Conservation (phyloP, 768 basidiomycete species). For the Hortiboletus flavorubellus region DNA sequence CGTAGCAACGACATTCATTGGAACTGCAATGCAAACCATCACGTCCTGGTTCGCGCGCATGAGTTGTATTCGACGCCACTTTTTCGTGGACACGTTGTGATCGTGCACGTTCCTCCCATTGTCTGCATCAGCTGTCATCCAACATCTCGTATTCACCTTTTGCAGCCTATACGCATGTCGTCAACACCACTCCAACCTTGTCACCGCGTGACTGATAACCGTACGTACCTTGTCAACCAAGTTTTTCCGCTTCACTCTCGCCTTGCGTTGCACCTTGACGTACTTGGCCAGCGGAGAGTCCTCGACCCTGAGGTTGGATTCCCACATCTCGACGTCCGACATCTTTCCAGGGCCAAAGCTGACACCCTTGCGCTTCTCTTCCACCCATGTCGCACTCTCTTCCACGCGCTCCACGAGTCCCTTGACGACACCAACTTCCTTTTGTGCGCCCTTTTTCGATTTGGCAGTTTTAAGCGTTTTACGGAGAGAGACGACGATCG, state of each 20-base stretch:
- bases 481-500: constrained; percentile 67
- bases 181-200: constrained; percentile 19
- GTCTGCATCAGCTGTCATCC: constrained; percentile 39
- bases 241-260: constrained; percentile 67
- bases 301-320: constrained; percentile 54
- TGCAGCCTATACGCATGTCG: constrained; percentile 49
- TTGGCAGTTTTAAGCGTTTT: constrained; percentile 67
- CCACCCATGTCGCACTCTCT: constrained; percentile 77
- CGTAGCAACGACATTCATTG: not conserved
- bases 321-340: constrained; percentile 71
- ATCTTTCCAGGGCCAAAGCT: constrained; percentile 72
- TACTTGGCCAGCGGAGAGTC: constrained; percentile 81
- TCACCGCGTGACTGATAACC: constrained; percentile 2
- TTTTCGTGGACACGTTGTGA: not conserved
- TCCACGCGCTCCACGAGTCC: constrained; percentile 83
- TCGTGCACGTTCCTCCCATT: not conserved
- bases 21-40: not conserved
- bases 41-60: not conserved
- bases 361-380: constrained; percentile 64
- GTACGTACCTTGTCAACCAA: constrained; percentile 68
- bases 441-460: constrained; percentile 37
- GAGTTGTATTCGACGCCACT: not conserved
- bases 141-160: constrained; percentile 69
- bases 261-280: constrained; percentile 76
- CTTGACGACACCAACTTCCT: constrained; percentile 66